Evolutionary conservation across 2,329 filamentous ascomycete species (phyloP).

Genomic region (Lojkania enalia): DNA sequence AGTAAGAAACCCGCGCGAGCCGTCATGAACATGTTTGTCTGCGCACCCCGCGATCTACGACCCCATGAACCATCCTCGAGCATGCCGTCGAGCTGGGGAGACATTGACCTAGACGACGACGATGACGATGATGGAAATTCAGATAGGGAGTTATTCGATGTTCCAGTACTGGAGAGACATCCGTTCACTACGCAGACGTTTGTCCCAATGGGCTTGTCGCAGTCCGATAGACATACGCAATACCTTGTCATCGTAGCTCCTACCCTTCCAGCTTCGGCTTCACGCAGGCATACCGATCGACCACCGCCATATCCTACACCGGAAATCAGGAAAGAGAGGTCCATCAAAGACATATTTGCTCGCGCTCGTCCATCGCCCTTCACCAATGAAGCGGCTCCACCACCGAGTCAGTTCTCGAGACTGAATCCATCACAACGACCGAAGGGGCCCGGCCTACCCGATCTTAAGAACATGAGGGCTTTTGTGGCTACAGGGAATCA

Average conservation of each 20-base stretch:
- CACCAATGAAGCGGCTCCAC: conserved; percentile 53
- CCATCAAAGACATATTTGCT: conserved; percentile 47
- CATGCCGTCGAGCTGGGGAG: conserved; percentile 41
- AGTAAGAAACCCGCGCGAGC: conserved; percentile 61
- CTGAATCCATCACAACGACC: conserved; percentile 40
- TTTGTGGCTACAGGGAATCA: conserved; percentile 79
- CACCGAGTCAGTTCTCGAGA: conserved; percentile 32
- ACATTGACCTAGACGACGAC: conserved; percentile 39
- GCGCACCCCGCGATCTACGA: conserved; percentile 65
- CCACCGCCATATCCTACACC: conserved; percentile 51
- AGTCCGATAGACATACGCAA: conserved; percentile 50
- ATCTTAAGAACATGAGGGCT: conserved; percentile 69
- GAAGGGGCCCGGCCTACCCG: conserved; percentile 66
- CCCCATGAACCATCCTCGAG: conserved; percentile 41
- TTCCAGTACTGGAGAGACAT: conserved; percentile 83
- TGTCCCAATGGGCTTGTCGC: conserved; percentile 67
- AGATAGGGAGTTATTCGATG: conserved; percentile 57
- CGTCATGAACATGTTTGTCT: conserved; percentile 88
- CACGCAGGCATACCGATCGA: conserved; percentile 28
- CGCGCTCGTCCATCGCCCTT: conserved; percentile 50
- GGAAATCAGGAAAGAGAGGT: conserved; percentile 25
- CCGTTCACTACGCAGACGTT: conserved; percentile 96
- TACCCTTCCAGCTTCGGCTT: conserved; percentile 59
- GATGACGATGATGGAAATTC: conserved; percentile 28
- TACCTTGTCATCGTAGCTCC: conserved; percentile 93